Evolutionary conservation across 805 yeast species (phyloP).

Genomic region (Nakazawaea populi): DNA sequence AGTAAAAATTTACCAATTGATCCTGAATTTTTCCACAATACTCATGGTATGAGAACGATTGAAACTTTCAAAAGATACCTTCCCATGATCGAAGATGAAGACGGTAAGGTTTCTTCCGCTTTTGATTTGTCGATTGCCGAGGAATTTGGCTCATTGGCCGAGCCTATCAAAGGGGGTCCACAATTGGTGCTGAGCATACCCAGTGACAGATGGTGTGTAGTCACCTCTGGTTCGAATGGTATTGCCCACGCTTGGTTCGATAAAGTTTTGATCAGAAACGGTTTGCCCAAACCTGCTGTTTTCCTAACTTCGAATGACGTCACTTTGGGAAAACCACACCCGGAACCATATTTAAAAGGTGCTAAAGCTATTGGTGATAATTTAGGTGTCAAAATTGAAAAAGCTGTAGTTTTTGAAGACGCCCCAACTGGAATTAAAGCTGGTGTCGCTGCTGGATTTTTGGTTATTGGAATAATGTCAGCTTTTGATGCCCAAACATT

Average conservation of each 20-base stretch:
- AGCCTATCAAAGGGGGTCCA: constrained; percentile 71
- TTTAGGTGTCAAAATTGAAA: constrained; percentile 15
- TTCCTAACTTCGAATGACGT: constrained; percentile 83
- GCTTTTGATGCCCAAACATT: constrained; percentile 67
- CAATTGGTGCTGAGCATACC: constrained; percentile 55
- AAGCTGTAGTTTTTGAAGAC: constrained; percentile 70
- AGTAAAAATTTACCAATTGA: constrained; percentile 62
- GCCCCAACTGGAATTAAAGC: constrained; percentile 86
- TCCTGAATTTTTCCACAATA: constrained; percentile 63
- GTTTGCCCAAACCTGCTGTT: constrained; percentile 48
- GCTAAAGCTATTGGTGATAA: constrained; percentile 38
- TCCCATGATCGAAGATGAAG: constrained; percentile 64
- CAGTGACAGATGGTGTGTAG: constrained; percentile 73
- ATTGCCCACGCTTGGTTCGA: constrained; percentile 77
- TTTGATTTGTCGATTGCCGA: constrained; percentile 68
- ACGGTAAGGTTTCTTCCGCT: constrained; percentile 45
- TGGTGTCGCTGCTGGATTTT: constrained; percentile 79
- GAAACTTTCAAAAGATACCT: constrained; percentile 71
- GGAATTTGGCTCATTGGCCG: constrained; percentile 65
- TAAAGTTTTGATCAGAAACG: constrained; percentile 46
- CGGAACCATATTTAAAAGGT: constrained; percentile 71
- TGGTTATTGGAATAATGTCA: constrained; percentile 77
- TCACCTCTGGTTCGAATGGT: constrained; percentile 74
- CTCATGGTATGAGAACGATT: constrained; percentile 80
- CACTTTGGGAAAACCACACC: constrained; percentile 77